Conservation (phyloP, 2,329 filamentous ascomycete genomes). For the Hortaea werneckii region DNA sequence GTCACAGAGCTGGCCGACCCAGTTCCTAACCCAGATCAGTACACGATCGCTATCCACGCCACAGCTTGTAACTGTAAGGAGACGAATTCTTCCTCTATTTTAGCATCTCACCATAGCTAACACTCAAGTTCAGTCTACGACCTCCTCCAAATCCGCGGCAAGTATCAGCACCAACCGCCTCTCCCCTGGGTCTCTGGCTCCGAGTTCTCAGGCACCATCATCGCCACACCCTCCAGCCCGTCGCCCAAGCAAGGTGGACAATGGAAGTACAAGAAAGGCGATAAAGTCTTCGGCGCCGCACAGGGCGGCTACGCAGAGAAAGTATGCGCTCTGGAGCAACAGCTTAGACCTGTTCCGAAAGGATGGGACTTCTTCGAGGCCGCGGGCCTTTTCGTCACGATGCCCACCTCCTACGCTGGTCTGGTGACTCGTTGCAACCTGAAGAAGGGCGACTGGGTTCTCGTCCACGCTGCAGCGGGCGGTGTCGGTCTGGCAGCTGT, state of each 20-base stretch:
- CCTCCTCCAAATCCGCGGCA: slow-evolving; percentile 85
- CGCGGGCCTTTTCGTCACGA: slow-evolving; percentile 83
- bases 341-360: slow-evolving; percentile 62
- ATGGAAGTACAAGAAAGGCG: slow-evolving; percentile 63
- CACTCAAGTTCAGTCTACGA: slow-evolving; percentile 59
- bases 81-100: too few relatives aligned
- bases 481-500: slow-evolving; percentile 87
- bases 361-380: slow-evolving; percentile 80
- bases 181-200: slow-evolving; percentile 80
- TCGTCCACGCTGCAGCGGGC: slow-evolving; percentile 86
- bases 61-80: slow-evolving; percentile 68
- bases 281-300: slow-evolving; percentile 73
- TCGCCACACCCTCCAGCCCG: slow-evolving; percentile 49
- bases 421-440: slow-evolving; percentile 69
- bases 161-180: slow-evolving; percentile 85
- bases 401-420: slow-evolving; percentile 78
- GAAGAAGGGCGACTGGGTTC: slow-evolving; percentile 69
- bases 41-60: slow-evolving; percentile 78
- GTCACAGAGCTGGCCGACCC: slow-evolving; percentile 69
- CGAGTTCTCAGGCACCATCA: slow-evolving; percentile 74
- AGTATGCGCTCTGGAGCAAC: slow-evolving; percentile 54
- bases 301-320: slow-evolving; percentile 82
- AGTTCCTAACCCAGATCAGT: slow-evolving; percentile 59
- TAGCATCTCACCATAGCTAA: slow-evolving; percentile 11
- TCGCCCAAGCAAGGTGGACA: slow-evolving; percentile 9